These are phyloP conservation scores for Vigna angularis DNA, from an alignment of 306 rosid genomes.

Conservation along the genomic window DNA sequence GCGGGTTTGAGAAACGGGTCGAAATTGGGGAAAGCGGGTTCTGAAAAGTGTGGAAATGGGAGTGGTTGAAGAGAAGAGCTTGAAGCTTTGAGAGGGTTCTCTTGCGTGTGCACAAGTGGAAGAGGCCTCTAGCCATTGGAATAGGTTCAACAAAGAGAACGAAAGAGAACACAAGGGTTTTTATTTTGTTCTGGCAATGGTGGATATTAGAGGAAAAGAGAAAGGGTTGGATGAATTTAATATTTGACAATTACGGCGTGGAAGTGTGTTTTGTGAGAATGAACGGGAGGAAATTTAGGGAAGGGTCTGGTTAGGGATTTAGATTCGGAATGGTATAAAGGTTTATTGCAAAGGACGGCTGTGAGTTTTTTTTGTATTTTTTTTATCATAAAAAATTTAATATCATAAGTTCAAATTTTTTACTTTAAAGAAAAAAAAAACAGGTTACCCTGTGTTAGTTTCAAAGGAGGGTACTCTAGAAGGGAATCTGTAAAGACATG, in stretches of 20 bases:
- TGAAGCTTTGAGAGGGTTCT: slow-evolving; percentile 52
- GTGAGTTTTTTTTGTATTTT: too few species aligned
- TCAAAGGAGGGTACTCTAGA: too few species aligned
- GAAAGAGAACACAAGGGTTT: slow-evolving; percentile 13
- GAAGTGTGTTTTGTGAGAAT: slow-evolving; percentile 4
- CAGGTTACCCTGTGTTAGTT: too few species aligned
- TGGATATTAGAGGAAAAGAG: neutral
- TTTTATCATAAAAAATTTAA: too few species aligned
- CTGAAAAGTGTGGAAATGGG: slow-evolving; percentile 33
- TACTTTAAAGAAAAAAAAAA: too few species aligned
- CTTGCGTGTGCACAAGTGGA: slow-evolving; percentile 54
- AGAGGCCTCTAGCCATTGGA: slow-evolving; percentile 71
- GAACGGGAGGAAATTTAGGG: slow-evolving; percentile 46
- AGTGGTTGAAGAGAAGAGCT: slow-evolving; percentile 42
- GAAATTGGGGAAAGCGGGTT: slow-evolving; percentile 45
- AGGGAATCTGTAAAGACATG: too few species aligned
- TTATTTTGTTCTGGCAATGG: neutral
- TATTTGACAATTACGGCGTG: neutral
- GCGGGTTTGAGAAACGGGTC: slow-evolving; percentile 40
- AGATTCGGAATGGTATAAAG: neutral
- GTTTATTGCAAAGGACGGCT: too few species aligned
- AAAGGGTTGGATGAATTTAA: neutral
- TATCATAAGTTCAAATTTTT: too few species aligned
- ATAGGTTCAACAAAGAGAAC: slow-evolving; percentile 19
- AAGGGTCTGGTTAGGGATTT: slow-evolving; percentile 35